Base-by-base conservation (phyloP, 345 rosid genomes). In the Adansonia digitata region DNA sequence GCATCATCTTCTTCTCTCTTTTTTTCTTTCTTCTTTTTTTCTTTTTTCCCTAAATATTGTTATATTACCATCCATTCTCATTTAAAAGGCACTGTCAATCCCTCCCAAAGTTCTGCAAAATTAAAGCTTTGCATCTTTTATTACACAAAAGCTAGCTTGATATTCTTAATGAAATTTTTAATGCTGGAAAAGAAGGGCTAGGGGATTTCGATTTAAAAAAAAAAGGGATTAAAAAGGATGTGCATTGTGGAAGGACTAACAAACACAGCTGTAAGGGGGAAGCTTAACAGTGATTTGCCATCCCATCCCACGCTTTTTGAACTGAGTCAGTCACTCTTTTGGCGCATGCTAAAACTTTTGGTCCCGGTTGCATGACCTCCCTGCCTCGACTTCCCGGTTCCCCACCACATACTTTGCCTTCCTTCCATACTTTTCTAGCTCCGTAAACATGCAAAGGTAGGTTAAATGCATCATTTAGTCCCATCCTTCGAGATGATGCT, bases 391-490 rank as follows among this genome's bases (percentile, higher is more conserved):
- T 0, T 17, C 20, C n/a, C n/a, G n/a, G n/a, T n/a, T n/a, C n/a
- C 74, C 72, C 73, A 31, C 73, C 75, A 61, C 65, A 72, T 27
- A 52, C 56, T 42, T 72, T 34, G 34, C 5, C 17, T 26, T n/a
- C n/a, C n/a, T n/a, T n/a, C n/a, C 12, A 5, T n/a, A 37, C 26
- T 27, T 77, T 79, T 76, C 73, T 35, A 63, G 74, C 78, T 70
- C 69, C 68, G n/a, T n/a, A n/a, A n/a, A n/a, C n/a, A n/a, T n/a
- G n/a, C n/a, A n/a, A n/a, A n/a, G n/a, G n/a, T n/a, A n/a, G n/a
- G n/a, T n/a, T n/a, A n/a, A n/a, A n/a, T n/a, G n/a, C n/a, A n/a
- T n/a, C n/a, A n/a, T n/a, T n/a, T n/a, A n/a, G n/a, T n/a, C n/a
- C n/a, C n/a, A n/a, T n/a, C n/a, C n/a, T n/a, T n/a, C n/a, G n/a